Evolutionary conservation across 352 stramenopile genomes (phyloP).

Genomic region (Thalassiosira hispida): DNA sequence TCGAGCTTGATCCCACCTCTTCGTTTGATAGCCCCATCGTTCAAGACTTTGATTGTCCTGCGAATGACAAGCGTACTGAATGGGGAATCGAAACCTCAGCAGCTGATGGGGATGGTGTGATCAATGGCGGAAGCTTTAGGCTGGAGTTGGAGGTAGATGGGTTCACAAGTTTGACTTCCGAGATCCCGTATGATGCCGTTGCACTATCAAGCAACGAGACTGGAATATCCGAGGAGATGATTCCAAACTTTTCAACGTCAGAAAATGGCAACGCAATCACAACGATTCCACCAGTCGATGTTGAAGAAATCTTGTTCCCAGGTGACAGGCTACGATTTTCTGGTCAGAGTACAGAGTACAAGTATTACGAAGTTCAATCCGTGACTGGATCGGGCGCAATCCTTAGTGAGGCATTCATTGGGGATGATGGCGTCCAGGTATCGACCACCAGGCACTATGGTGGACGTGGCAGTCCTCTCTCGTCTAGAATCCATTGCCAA

Average conservation of each 20-base stretch:
- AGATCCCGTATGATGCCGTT: constrained; percentile 93
- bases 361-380: constrained; percentile 66
- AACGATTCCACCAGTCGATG: constrained; percentile 56
- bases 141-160: constrained; percentile 71
- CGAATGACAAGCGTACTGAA: constrained; percentile 72
- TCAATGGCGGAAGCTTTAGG: constrained; percentile 76
- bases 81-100: constrained; percentile 67
- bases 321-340: constrained; percentile 71
- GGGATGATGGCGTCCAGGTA: constrained; percentile 56
- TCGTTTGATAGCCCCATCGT: constrained; percentile 79
- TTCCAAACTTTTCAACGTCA: constrained; percentile 51
- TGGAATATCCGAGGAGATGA: constrained; percentile 70
- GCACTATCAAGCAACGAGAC: constrained; percentile 87
- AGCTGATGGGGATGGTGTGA: constrained; percentile 51
- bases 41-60: constrained; percentile 68
- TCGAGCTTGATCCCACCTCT: constrained; percentile 80
- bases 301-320: constrained; percentile 67
- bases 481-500: constrained; percentile 70
- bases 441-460: constrained; percentile 58
- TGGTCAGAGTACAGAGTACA: constrained; percentile 51
- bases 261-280: constrained; percentile 36
- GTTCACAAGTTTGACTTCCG: constrained; percentile 75
- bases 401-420: constrained; percentile 49
- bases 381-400: constrained; percentile 49
- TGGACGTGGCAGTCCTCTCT: constrained; percentile 60